Evolutionary conservation across 1,284 basidiomycete genomes (phyloP).

Genomic region (Marasmius fiardii): DNA sequence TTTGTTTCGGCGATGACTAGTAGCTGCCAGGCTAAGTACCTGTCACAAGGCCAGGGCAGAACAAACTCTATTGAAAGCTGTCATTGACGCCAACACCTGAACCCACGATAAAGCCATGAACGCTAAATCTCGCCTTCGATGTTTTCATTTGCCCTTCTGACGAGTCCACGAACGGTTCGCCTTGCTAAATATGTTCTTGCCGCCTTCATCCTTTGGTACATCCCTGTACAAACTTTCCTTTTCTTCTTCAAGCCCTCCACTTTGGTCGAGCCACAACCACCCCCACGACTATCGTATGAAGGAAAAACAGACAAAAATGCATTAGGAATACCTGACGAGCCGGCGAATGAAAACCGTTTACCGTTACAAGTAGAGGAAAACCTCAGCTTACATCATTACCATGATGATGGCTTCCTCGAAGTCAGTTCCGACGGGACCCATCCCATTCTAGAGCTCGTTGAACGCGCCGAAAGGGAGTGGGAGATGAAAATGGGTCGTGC

Average conservation of each 20-base stretch:
- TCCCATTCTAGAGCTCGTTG: constrained; percentile 55
- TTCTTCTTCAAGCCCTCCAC: constrained; percentile 3
- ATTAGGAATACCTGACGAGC: neutral
- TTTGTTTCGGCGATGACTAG: no score
- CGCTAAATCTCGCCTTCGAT: no score
- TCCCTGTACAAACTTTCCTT: constrained; percentile 1
- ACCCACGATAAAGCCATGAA: no score
- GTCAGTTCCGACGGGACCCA: constrained; percentile 38
- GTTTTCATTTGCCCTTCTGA: neutral
- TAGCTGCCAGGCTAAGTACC: no score
- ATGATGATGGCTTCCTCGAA: constrained; percentile 32
- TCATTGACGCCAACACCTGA: no score
- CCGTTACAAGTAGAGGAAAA: neutral
- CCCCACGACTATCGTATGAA: no score
- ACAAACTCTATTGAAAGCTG: no score
- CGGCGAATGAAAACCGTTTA: neutral
- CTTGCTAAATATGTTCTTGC: neutral
- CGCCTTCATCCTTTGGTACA: constrained; percentile 1
- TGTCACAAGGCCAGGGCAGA: no score
- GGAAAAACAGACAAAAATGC: no score
- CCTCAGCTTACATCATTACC: constrained; percentile 17
- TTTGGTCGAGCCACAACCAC: neutral
- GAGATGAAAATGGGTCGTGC: constrained; percentile 46
- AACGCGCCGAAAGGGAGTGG: constrained; percentile 48
- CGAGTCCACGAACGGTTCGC: neutral